Evolutionary conservation across 306 rosid species (phyloP).

Genomic region (Begonia loranthoides): DNA sequence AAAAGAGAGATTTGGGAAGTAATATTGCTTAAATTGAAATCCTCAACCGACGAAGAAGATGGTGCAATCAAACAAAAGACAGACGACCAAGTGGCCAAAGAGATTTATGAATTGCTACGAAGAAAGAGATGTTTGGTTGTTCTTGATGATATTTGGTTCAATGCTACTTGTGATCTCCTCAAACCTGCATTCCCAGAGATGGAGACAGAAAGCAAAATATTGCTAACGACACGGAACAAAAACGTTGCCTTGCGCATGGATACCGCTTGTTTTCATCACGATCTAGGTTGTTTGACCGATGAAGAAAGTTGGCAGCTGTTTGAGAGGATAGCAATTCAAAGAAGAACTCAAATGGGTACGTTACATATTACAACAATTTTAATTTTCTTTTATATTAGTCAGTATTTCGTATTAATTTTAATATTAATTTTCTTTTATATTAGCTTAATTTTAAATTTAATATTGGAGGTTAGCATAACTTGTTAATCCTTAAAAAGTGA

Average conservation of each 20-base stretch:
- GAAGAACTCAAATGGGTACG: not conserved
- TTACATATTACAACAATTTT: not conserved
- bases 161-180: constrained; percentile 24
- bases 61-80: not conserved
- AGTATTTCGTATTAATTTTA: no score
- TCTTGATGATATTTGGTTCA: constrained; percentile 46
- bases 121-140: constrained; percentile 30
- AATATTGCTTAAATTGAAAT: constrained; percentile 18
- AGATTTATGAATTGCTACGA: constrained; percentile 21
- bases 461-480: no score
- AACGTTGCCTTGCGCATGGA: constrained; percentile 16
- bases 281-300: constrained; percentile 17
- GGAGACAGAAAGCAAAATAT: constrained; percentile 19
- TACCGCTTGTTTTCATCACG: constrained; percentile 19
- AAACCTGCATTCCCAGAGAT: constrained; percentile 18
- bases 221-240: constrained; percentile 30
- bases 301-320: constrained; percentile 27
- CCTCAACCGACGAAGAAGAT: constrained; percentile 4
- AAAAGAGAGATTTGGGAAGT: constrained; percentile 43
- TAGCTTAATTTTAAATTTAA: no score
- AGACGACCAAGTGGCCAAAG: constrained; percentile 26
- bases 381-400: not conserved
- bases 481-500: no score
- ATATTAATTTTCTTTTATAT: no score
- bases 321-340: constrained; percentile 22